Base-by-base conservation (phyloP, 2,329 filamentous ascomycete genomes). In the Scorias spongiosa region DNA sequence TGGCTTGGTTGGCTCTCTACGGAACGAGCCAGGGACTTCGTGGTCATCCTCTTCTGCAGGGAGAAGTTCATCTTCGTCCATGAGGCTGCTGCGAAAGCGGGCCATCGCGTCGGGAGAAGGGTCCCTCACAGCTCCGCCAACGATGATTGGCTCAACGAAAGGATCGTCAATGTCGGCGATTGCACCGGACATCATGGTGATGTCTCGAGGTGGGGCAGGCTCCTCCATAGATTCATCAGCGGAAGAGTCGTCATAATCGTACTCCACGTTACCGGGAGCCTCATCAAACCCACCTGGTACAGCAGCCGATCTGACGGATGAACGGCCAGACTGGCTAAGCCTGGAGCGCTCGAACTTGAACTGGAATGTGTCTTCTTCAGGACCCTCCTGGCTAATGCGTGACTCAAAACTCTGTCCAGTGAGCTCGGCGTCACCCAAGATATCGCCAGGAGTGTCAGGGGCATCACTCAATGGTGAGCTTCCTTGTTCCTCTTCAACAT, bases 251-350 rank as follows among this genome's bases (percentile, higher is more conserved):
- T 78, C 74, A 44, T 78, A 74, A 44, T 75, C 70, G 49, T 72
- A 71, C 39, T 42, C 46, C 39, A 49, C 39, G 37, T 48, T 39
- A 14, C 44, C 39, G 32, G 46, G 43, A 11, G 41, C 42, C 44
- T 76, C 71, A 30, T 84, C 81, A 62, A 94, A 96, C 0, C 85
- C 78, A 41, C 91, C 89, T 5, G 89, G 89, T 18, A 91, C 69
- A 28, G 32, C 32, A 36, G 32, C 15, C 32, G 32, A 36, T 12
- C 15, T 12, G 32, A 36, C 15, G 15, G 32, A 36, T 12, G 32
- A 36, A 12, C 20, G 20, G 17, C 17, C 38, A 12, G 14, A 28
- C 38, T 40, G 38, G 17, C 71, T 57, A 63, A 68, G 56, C 54
- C 67, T 54, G 62, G 71, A 59, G 57, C 70, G 56, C 60, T 51